Evolutionary conservation across 2,329 filamentous ascomycete species (phyloP).

Genomic region (Ceratocystis cubensis): DNA sequence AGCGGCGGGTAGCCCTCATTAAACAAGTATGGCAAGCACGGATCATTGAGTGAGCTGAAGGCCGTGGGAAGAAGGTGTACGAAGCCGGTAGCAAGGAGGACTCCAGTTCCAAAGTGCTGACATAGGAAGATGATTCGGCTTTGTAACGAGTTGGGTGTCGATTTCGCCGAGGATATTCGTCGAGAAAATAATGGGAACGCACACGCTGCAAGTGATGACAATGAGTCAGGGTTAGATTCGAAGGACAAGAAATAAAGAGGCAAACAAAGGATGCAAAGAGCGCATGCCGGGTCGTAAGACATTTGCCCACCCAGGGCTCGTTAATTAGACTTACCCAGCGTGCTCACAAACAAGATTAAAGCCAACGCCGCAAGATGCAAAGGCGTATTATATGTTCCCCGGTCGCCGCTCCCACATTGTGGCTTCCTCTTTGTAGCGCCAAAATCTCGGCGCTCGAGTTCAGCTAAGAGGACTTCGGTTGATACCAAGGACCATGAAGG

Average conservation of each 20-base stretch:
- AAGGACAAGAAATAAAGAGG: neutral
- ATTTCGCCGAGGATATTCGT: constrained; percentile 29
- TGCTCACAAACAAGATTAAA: constrained; percentile 51
- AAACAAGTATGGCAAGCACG: constrained; percentile 67
- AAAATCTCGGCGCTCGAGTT: constrained; percentile 37
- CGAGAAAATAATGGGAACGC: constrained; percentile 54
- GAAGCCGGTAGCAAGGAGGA: constrained; percentile 76
- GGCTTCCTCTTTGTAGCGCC: constrained; percentile 31
- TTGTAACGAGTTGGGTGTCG: constrained; percentile 28
- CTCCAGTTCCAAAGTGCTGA: constrained; percentile 69
- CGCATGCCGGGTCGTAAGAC: neutral
- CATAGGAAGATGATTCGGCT: constrained; percentile 51
- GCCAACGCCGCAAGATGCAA: constrained; percentile 56
- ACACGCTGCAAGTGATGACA: constrained; percentile 37
- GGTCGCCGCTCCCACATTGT: constrained; percentile 38
- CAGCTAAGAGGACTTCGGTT: constrained; percentile 40
- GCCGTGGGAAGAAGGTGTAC: constrained; percentile 62
- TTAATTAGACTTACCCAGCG: constrained; percentile 35
- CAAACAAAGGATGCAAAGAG: neutral
- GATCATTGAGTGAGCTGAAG: constrained; percentile 53
- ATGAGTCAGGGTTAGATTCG: neutral
- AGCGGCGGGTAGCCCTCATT: constrained; percentile 66
- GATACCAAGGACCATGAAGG: constrained; percentile 38
- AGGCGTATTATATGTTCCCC: constrained; percentile 50
- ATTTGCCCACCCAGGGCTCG: neutral